Base-by-base conservation (phyloP, 768 basidiomycete species). In the Tulasnella sp. region DNA sequence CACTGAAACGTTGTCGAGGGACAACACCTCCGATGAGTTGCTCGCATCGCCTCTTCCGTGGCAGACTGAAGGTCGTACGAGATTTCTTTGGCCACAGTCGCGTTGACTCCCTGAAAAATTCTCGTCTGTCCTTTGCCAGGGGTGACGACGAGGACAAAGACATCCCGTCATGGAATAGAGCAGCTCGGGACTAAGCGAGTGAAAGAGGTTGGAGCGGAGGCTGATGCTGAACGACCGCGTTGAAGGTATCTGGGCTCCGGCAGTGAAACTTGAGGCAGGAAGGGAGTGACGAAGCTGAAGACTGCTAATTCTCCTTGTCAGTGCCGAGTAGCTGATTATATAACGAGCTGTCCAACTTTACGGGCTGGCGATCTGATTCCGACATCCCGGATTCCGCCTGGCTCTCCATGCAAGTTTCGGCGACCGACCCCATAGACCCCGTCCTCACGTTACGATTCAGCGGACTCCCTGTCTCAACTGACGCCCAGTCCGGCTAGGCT, bases 141-240 rank as follows among this genome's bases (percentile, higher is more conserved):
- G 24, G 76, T 46, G 22, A 76, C 44, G 44, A 44, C 48, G 24
- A 76, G 11, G 34, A 76, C 46, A 28, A 76, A 76, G n/a, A 46
- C 48, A 20, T 76, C 44, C 7, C n/a, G 8, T 50, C 44, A 54
- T 46, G 16, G 31, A 40, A 69, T 80, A 81, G 78, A 34, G 48
- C 42, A 81, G 28, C 18, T 81, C 41, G 7, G 37, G 24, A 14
- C 40, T 48, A 3, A 31, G 20, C 12, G 76, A 42, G 14, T 37
- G 24, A 46, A 81, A 81, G n/a, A 78, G 54, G 18, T 79, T 31
- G 4, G 48, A 72, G 24, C 54, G 77, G 34, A 81, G 54, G 20
- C 80, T 79, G 44, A 81, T 80, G 79, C 80, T 81, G 77, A 81
- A 81, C 18, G 80, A 81, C 80, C 80, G 80, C 22, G 41, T 48